Evolutionary conservation across 768 basidiomycete genomes (phyloP), one percentile per base, ranked within the genome.

Genomic region (Suillus americanus): DNA sequence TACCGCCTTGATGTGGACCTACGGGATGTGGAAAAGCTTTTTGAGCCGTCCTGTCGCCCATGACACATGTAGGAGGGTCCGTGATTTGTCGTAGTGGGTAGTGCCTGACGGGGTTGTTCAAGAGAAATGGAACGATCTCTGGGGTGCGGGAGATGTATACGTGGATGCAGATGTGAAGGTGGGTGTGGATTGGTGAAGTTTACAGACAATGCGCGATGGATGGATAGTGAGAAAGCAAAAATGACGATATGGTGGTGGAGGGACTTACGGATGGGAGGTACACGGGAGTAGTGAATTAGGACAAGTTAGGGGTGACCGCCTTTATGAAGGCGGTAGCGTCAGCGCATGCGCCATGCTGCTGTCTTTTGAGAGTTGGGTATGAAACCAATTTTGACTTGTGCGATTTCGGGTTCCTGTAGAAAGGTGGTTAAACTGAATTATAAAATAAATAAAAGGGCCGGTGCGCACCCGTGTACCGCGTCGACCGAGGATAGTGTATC

Each of bases 281-380:
- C 89, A 69, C 89, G 85, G 37, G 85, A 81, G 71, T 94, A 95
- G 70, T 94, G 91, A 0, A 92, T 84, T 6, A 94, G 84, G 20
- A 88, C 81, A 20, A 94, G 82, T 62, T 86, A 84, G 0, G 87
- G 83, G 69, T 91, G 86, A 0, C 91, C 90, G 35, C 90, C 91
- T 72, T 90, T 92, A 48, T 77, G 65, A 43, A 95, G 80, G 43
- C 92, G 86, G 73, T 84, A 94, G 6, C 90, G 86, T 55, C 90
- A 79, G 56, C 93, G 84, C 55, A 87, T 72, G 18, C 92, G 87
- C 75, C 82, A 90, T 35, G 92, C 91, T 64, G 72, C 79, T 12
- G 79, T 72, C 67, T 94, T 92, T 50, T 78, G 78, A 2, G 80
- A 78, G 48, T 82, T 83, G 18, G 92, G 92, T 20, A 90, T 75